Evolutionary conservation across 1,284 basidiomycete genomes (phyloP), one percentile per base, ranked within the genome.

Genomic region (Leccinum griseonigrum): DNA sequence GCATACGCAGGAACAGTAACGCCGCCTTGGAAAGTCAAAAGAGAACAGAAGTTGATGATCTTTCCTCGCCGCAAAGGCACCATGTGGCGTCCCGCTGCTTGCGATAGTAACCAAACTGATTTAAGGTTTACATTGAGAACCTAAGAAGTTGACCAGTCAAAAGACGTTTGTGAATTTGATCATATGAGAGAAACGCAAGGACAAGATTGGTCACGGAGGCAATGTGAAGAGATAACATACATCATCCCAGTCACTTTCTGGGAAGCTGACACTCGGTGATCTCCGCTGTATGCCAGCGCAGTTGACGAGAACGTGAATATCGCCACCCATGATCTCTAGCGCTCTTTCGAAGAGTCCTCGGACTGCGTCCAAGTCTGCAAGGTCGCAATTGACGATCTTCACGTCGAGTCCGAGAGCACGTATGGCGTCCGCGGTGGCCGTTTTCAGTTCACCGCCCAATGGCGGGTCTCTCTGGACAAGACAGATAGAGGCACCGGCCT

Each of bases 231-330:
- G 52, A 64, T 54, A 57, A 78, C 86, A 71, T 74, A 94, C 93
- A 77, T 95, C 92, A 72, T 96, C 88, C 94, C 94, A 97, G 74
- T 96, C 91, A 54, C 80, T 75, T 74, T 97, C 94, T 43, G 86
- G 80, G 75, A 98, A 98, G 68, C 86, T 83, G 68, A 93, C 85
- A 50, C 88, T 87, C 61, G 92, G 91, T 60, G 90, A 87, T 75
- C 94, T 82, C 70, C 94, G 83, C 76, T 97, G 95, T 69, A 98
- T 97, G 55, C 95, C 96, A 60, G 92, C 96, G 74, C 95, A 97
- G 77, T 98, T 97, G 74, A 98, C 86, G 54, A 98, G 85, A 67
- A 97, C 83, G 74, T 97, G 88, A 66, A 98, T 88, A 60, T 85
- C 78, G 54, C 83, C 85, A 51, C 79, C 83, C 79, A 89, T 84